Conservation (phyloP, 345 rosid genomes). For the Brassica carinata region DNA sequence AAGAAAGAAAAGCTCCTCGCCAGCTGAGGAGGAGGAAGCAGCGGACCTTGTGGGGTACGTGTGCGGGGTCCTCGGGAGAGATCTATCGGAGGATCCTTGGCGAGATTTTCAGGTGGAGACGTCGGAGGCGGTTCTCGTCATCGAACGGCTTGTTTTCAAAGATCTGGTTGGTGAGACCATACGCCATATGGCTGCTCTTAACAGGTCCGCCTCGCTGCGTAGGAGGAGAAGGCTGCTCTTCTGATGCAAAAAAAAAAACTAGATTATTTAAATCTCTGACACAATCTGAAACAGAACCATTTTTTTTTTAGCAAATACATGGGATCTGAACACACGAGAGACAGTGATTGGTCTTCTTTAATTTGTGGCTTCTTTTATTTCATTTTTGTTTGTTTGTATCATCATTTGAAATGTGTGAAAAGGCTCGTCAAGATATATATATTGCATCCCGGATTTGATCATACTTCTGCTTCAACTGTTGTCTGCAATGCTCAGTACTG, state of each 20-base stretch:
- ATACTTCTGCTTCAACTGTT: background rate
- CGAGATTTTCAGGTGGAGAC: slow-evolving; percentile 60
- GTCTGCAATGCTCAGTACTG: background rate
- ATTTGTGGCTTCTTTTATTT: background rate
- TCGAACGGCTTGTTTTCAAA: slow-evolving; percentile 81
- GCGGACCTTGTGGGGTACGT: slow-evolving; percentile 62
- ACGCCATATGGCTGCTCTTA: slow-evolving; percentile 53
- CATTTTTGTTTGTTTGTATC: slow-evolving; percentile 1
- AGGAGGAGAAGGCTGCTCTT: slow-evolving; percentile 64
- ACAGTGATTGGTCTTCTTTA: slow-evolving; percentile 19
- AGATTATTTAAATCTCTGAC: slow-evolving; percentile 5
- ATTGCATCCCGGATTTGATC: background rate
- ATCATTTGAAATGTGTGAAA: slow-evolving; percentile 9
- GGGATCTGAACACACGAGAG: slow-evolving; percentile 2
- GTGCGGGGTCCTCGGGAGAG: slow-evolving; percentile 72
- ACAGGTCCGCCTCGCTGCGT: slow-evolving; percentile 40
- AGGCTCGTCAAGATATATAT: background rate
- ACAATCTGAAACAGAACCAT: background rate
- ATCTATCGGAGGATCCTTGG: slow-evolving; percentile 79
- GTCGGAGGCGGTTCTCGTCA: slow-evolving; percentile 74
- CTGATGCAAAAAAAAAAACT: slow-evolving; percentile 36
- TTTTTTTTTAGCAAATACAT: background rate
- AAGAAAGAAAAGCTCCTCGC: slow-evolving; percentile 47
- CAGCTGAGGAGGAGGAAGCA: slow-evolving; percentile 1
- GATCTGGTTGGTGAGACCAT: slow-evolving; percentile 86